Percentiles rank a stretch among this genome's conserved stretches.
Conservation (phyloP, 129 eudicot genomes). For the Pulicaria dysenterica region DNA sequence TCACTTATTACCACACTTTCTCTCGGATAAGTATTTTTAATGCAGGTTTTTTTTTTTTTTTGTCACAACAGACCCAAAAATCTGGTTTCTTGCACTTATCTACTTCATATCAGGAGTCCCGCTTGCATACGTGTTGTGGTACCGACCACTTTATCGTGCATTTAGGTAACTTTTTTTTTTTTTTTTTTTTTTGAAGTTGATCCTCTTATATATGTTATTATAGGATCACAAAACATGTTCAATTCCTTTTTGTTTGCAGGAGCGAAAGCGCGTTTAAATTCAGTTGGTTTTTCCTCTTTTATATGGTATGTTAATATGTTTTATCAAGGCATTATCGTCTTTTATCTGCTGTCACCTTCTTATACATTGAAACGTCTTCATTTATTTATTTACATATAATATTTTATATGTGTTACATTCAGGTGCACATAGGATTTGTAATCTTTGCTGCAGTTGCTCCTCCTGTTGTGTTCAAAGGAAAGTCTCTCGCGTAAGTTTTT, state of each 20-base stretch:
- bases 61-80: constrained; percentile 56
- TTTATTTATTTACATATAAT: background rate
- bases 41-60: background rate
- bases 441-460: constrained; percentile 96
- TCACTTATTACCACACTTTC: background rate
- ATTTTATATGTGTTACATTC: constrained; percentile 26
- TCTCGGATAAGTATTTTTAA: background rate
- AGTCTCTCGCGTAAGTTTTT: constrained; percentile 79
- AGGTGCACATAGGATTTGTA: constrained; percentile 79
- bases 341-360: background rate
- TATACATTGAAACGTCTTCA: background rate
- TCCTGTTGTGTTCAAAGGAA: constrained; percentile 89
- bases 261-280: constrained; percentile 84
- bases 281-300: constrained; percentile 80
- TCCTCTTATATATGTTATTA: background rate
- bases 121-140: constrained; percentile 76
- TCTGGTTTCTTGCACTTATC: constrained; percentile 83
- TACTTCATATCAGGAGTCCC: constrained; percentile 83
- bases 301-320: constrained; percentile 67
- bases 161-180: constrained; percentile 53
- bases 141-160: constrained; percentile 84
- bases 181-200: background rate
- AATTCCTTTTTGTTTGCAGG: constrained; percentile 41
- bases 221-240: too few species aligned
- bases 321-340: background rate